Conservation (phyloP, 1,139 yeast genomes). For the Pichia terricola region DNA sequence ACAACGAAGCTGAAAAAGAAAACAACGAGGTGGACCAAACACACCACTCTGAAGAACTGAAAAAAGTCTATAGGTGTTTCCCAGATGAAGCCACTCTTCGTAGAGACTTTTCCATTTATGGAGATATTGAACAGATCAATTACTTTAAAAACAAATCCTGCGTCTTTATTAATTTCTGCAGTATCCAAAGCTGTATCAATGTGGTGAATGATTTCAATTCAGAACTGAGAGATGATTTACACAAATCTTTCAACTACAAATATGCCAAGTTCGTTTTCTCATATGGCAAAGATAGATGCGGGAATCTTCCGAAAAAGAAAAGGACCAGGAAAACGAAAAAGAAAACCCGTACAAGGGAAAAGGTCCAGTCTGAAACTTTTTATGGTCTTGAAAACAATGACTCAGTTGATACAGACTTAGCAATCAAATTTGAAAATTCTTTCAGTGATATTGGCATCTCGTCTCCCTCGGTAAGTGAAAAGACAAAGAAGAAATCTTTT, state of each 20-base stretch:
- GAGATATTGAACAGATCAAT: constrained; percentile 92
- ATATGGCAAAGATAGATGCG: constrained; percentile 93
- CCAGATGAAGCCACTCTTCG: constrained; percentile 56
- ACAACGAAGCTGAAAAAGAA: not conserved
- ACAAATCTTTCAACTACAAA: constrained; percentile 26
- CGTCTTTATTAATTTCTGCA: constrained; percentile 87
- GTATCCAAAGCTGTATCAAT: constrained; percentile 76
- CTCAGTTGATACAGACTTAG: constrained; percentile 7
- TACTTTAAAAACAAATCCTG: constrained; percentile 75
- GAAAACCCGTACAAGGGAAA: constrained; percentile 1
- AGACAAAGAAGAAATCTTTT: not conserved
- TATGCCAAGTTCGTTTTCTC: constrained; percentile 52
- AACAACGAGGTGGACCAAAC: not conserved
- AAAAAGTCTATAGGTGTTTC: constrained; percentile 19
- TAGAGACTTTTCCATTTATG: constrained; percentile 68
- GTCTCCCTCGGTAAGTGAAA: constrained; percentile 9
- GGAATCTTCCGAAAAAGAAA: constrained; percentile 53
- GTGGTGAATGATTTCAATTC: constrained; percentile 65
- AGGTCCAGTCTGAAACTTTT: not conserved
- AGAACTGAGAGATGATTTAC: constrained; percentile 24
- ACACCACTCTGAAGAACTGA: not conserved
- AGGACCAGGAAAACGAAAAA: constrained; percentile 15
- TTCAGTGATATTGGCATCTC: constrained; percentile 20
- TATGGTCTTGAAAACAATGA: not conserved
- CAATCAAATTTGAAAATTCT: constrained; percentile 8